Conservation (phyloP, 2,329 filamentous ascomycete genomes). For the Colletotrichum siamense region DNA sequence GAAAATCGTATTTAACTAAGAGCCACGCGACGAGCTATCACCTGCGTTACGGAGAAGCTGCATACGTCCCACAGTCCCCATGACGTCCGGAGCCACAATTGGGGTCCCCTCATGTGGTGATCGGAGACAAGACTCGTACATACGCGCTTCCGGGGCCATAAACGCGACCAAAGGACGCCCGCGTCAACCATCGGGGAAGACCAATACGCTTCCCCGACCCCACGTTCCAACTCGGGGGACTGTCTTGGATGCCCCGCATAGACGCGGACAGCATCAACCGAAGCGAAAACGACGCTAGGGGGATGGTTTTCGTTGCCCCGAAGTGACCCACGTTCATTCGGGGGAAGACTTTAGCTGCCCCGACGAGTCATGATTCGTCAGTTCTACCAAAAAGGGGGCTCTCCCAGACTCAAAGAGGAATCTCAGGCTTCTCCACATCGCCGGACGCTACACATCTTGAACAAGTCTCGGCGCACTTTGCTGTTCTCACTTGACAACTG, state of each 20-base stretch:
- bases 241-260: background rate
- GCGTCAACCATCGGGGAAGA: constrained; percentile 3
- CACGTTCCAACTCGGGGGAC: background rate
- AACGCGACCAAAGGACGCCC: background rate
- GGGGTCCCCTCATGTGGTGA: background rate
- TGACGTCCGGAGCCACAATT: background rate
- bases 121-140: background rate
- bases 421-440: background rate
- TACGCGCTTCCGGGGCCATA: background rate
- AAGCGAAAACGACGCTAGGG: constrained; percentile 28
- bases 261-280: background rate
- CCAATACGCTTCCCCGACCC: background rate
- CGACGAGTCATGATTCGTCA: constrained; percentile 22
- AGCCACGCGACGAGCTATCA: background rate
- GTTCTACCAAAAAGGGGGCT: background rate
- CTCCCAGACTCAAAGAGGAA: background rate
- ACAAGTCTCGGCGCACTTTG: background rate
- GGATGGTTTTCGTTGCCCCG: constrained; percentile 20
- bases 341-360: constrained; percentile 28
- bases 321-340: background rate
- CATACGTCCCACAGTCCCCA: background rate
- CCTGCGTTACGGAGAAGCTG: background rate
- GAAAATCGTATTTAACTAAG: background rate
- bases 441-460: constrained; percentile 3
- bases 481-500: background rate